phyloP scores from a whole-genome alignment of 2,329 filamentous ascomycete genomes.

The Ambrosiella cleistominuta region DNA sequence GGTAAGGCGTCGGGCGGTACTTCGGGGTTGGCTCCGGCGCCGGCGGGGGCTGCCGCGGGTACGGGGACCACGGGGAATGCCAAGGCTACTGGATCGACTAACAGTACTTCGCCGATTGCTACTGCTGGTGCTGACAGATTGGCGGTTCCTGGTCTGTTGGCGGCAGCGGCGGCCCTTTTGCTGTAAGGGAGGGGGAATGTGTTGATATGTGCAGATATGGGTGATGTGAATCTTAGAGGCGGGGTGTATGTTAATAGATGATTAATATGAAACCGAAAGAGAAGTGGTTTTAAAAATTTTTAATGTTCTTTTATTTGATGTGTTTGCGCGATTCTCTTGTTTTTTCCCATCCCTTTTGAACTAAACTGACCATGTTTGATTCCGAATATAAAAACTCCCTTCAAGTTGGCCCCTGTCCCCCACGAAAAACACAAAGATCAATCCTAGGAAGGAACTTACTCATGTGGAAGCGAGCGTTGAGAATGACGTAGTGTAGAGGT shows the following conservation, averaged over 20 bases:
- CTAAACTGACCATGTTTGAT: too few species aligned
- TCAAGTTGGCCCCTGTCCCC: too few species aligned
- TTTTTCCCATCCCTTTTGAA: too few species aligned
- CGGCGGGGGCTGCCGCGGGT: background rate
- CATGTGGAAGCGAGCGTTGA: too few species aligned
- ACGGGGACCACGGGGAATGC: background rate
- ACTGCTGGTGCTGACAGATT: slow-evolving; percentile 10
- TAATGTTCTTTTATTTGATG: too few species aligned
- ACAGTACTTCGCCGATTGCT: slow-evolving; percentile 3
- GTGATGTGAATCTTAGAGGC: background rate
- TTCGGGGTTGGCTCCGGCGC: slow-evolving; percentile 7
- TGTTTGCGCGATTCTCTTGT: too few species aligned
- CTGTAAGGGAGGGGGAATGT: slow-evolving; percentile 1
- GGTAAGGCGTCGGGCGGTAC: slow-evolving; percentile 6
- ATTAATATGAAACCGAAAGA: background rate
- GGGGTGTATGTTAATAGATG: background rate
- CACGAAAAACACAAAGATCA: too few species aligned
- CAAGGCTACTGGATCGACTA: slow-evolving; percentile 6
- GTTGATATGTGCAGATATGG: background rate
- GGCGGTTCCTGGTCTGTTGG: slow-evolving; percentile 8
- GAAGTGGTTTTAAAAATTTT: too few species aligned
- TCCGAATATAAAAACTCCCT: too few species aligned
- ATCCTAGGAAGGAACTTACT: too few species aligned
- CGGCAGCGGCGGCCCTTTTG: slow-evolving; percentile 3
- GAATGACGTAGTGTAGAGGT: too few species aligned